These are phyloP conservation scores for Penicillium sp. DNA, from an alignment of 2,329 filamentous ascomycete species.

Conservation along the genomic window DNA sequence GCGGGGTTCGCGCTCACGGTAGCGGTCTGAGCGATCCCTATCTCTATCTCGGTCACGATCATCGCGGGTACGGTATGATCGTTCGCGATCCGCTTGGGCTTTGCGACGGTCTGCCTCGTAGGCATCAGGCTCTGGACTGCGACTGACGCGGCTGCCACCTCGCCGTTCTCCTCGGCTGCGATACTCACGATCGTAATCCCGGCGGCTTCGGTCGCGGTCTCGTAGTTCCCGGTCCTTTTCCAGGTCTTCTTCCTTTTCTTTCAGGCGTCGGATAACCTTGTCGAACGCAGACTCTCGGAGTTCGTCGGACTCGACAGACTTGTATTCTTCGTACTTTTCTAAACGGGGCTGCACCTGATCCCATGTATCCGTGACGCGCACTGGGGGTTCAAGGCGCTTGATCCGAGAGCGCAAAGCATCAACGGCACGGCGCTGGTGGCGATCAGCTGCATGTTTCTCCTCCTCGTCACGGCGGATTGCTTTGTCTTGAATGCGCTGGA, in stretches of 20 bases:
- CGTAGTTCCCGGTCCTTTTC: constrained; percentile 60
- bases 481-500: constrained; percentile 85
- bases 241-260: constrained; percentile 81
- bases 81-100: constrained; percentile 89
- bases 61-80: constrained; percentile 84
- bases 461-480: constrained; percentile 79
- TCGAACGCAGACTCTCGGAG: constrained; percentile 82
- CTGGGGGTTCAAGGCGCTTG: constrained; percentile 85
- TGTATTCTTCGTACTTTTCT: constrained; percentile 79
- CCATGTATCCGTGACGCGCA: constrained; percentile 77
- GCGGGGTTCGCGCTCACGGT: constrained; percentile 38
- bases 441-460: constrained; percentile 77
- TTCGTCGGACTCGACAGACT: constrained; percentile 79
- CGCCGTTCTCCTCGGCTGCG: constrained; percentile 46
- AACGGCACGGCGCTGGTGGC: constrained; percentile 78
- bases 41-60: constrained; percentile 47
- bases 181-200: constrained; percentile 60
- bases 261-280: constrained; percentile 85
- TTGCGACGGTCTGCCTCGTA: constrained; percentile 95
- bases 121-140: constrained; percentile 86
- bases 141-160: constrained; percentile 63
- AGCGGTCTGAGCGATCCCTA: constrained; percentile 13
- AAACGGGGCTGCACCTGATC: constrained; percentile 81
- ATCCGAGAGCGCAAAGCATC: constrained; percentile 83
- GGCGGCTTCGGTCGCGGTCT: constrained; percentile 48